Evolutionary conservation across 805 yeast species (phyloP).

Genomic region (Lachancea fermentati): DNA sequence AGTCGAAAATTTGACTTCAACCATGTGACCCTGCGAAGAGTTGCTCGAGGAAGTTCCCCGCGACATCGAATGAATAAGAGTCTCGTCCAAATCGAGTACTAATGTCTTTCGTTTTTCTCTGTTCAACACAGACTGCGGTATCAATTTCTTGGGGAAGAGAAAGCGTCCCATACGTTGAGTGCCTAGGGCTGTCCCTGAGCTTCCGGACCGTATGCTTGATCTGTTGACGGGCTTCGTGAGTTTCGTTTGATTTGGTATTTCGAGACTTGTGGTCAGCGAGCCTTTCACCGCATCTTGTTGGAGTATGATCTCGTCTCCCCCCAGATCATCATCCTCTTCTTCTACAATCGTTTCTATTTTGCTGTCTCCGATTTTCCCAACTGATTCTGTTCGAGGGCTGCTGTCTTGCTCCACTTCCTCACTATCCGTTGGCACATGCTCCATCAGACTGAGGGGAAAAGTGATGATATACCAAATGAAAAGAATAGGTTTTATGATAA

Average conservation of each 20-base stretch:
- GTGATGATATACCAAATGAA: constrained; percentile 47
- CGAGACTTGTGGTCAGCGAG: constrained; percentile 20
- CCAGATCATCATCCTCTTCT: constrained; percentile 25
- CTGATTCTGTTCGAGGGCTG: neutral
- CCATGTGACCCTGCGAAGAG: constrained; percentile 51
- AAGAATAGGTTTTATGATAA: constrained; percentile 48
- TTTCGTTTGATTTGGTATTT: constrained; percentile 4
- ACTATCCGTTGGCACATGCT: constrained; percentile 8
- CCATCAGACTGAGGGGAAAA: constrained; percentile 48
- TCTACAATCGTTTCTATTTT: constrained; percentile 6
- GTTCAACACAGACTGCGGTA: constrained; percentile 32
- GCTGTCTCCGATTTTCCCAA: neutral
- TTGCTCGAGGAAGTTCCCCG: constrained; percentile 38
- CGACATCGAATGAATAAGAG: constrained; percentile 85
- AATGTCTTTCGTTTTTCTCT: constrained; percentile 49
- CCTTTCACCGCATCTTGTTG: constrained; percentile 31
- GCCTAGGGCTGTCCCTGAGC: constrained; percentile 16
- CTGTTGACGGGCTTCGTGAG: constrained; percentile 7
- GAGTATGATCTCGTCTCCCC: constrained; percentile 26
- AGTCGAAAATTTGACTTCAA: constrained; percentile 61
- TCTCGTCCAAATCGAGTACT: constrained; percentile 88
- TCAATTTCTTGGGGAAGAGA: constrained; percentile 39
- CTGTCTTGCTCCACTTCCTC: neutral
- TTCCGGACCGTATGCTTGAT: constrained; percentile 12
- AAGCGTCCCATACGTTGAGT: constrained; percentile 37